phyloP scores from a whole-genome alignment of 2,329 filamentous ascomycete species.

The Didymella pomorum region DNA sequence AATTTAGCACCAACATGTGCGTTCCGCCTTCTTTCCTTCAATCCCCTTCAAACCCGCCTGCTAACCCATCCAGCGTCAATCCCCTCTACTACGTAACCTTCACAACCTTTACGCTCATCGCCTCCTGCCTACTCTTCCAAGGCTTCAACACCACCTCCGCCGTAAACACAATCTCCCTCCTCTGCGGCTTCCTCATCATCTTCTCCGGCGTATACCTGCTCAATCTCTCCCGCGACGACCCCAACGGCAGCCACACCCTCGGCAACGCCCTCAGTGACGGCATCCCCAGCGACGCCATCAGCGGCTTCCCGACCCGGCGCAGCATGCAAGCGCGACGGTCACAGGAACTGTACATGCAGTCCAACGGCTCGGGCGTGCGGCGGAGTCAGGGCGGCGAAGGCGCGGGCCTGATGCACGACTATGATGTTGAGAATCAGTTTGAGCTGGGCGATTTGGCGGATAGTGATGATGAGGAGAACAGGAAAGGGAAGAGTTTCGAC shows the following conservation, averaged over 20 bases:
- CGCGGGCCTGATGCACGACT: conserved; percentile 84
- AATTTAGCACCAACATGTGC: conserved; percentile 97
- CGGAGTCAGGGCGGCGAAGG: conserved; percentile 64
- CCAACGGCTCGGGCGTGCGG: conserved; percentile 40
- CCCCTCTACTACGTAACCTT: conserved; percentile 98
- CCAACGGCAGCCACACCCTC: conserved; percentile 75
- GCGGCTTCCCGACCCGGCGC: conserved; percentile 85
- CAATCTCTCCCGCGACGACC: conserved; percentile 92
- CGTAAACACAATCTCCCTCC: conserved; percentile 89
- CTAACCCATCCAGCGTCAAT: conserved; percentile 93
- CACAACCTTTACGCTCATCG: conserved; percentile 90
- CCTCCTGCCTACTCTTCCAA: conserved; percentile 93
- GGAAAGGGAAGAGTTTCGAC: conserved; percentile 48
- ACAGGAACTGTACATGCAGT: conserved; percentile 57
- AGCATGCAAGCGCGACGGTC: conserved; percentile 90
- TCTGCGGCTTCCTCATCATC: conserved; percentile 92
- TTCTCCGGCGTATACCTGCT: conserved; percentile 95
- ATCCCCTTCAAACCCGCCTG: too few species aligned
- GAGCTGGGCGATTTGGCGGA: conserved; percentile 82
- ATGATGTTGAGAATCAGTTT: conserved; percentile 80
- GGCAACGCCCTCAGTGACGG: conserved; percentile 68
- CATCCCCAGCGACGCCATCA: conserved; percentile 89
- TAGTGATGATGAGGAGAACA: conserved; percentile 51
- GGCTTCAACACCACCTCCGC: conserved; percentile 95
- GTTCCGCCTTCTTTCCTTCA: too few species aligned